Evolutionary conservation across 441 rosid genomes (phyloP).

Genomic region (Syzygium syzygioides): DNA sequence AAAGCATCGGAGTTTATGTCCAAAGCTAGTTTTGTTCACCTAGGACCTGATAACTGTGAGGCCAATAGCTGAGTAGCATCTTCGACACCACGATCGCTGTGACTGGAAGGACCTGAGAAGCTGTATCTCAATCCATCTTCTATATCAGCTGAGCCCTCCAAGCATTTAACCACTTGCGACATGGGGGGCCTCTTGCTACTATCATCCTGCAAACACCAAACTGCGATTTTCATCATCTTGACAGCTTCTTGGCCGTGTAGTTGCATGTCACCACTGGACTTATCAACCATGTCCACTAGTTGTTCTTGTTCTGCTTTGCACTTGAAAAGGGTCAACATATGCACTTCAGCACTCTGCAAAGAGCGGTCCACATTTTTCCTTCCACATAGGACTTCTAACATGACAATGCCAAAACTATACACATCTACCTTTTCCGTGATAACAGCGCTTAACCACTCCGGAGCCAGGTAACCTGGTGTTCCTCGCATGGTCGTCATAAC

Average conservation of each 20-base stretch:
- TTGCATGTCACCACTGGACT: neutral
- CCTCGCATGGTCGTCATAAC: neutral
- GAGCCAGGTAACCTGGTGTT: neutral
- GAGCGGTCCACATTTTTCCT: conserved; percentile 14
- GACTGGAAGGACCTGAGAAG: neutral
- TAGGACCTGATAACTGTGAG: neutral
- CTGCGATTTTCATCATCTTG: conserved; percentile 12
- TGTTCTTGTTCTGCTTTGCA: conserved; percentile 6
- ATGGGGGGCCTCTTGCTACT: conserved; percentile 17
- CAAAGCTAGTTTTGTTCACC: neutral
- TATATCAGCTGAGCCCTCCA: neutral
- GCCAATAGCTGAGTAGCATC: neutral
- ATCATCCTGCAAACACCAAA: conserved; percentile 24
- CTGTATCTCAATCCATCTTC: neutral
- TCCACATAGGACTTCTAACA: conserved; percentile 19
- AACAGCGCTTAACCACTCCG: conserved; percentile 16
- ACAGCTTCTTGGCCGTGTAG: neutral
- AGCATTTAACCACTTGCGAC: conserved; percentile 13
- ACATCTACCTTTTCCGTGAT: conserved; percentile 26
- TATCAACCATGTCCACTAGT: conserved; percentile 14
- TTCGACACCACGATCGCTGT: neutral
- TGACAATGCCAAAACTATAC: conserved; percentile 27
- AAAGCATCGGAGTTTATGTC: neutral
- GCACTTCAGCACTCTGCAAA: neutral
- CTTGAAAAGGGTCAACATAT: conserved; percentile 7